phyloP scores from a whole-genome alignment of 2,329 filamentous ascomycete species.

The Trichophyton benhamiae region DNA sequence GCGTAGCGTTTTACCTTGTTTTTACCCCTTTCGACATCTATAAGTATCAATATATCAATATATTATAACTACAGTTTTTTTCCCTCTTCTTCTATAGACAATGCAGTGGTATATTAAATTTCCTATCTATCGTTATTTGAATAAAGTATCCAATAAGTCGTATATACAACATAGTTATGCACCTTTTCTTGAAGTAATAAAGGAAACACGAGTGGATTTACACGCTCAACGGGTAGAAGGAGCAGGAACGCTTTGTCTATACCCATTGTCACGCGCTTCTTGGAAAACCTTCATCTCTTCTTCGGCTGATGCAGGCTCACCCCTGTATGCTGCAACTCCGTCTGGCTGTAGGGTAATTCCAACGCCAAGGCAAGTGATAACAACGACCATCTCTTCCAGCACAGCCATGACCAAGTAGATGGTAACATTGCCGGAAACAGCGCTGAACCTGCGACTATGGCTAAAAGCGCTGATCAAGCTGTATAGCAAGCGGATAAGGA shows the following conservation, averaged over 20 bases:
- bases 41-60: neutral
- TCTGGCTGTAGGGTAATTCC: conserved; percentile 11
- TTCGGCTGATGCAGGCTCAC: neutral
- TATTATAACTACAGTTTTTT: too few relatives aligned
- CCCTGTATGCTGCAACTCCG: neutral
- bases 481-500: conserved; percentile 41
- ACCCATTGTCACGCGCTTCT: too few relatives aligned
- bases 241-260: neutral
- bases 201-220: too few relatives aligned
- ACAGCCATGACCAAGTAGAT: conserved; percentile 38
- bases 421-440: conserved; percentile 28
- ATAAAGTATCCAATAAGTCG: too few relatives aligned
- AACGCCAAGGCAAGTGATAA: conserved; percentile 30
- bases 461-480: conserved; percentile 34
- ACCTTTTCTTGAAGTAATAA: too few relatives aligned
- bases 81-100: too few relatives aligned
- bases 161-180: too few relatives aligned
- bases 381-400: conserved; percentile 40
- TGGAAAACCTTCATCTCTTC: neutral
- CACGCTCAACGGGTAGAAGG: too few relatives aligned
- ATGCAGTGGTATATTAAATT: too few relatives aligned
- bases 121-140: too few relatives aligned
- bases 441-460: conserved; percentile 32
- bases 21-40: neutral
- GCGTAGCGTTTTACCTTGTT: neutral